These are phyloP conservation scores for Gaultheria prostrata DNA, from an alignment of 148 eudicot genomes.

Conservation along the genomic window DNA sequence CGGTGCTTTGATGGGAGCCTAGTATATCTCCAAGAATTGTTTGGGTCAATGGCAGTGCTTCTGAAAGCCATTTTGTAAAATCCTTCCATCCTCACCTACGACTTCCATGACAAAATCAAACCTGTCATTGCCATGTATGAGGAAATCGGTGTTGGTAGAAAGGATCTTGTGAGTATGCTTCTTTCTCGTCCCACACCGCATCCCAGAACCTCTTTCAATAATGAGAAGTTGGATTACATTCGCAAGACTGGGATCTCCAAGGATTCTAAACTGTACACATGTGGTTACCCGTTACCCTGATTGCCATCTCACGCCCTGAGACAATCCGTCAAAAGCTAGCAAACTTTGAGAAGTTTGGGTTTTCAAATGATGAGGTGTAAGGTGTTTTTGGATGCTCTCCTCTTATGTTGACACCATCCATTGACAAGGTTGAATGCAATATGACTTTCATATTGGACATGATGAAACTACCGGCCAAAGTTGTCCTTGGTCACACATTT, in stretches of 20 bases:
- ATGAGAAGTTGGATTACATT: slow-evolving; percentile 66
- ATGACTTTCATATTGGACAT: slow-evolving; percentile 63
- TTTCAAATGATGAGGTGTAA: slow-evolving; percentile 60
- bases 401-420: slow-evolving; percentile 48
- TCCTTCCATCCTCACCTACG: slow-evolving; percentile 70
- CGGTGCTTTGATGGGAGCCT: slow-evolving; percentile 41
- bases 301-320: slow-evolving; percentile 61
- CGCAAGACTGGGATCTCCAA: slow-evolving; percentile 47
- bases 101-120: slow-evolving; percentile 39
- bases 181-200: slow-evolving; percentile 56
- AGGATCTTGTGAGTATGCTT: slow-evolving; percentile 50
- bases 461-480: slow-evolving; percentile 50
- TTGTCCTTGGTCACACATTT: slow-evolving; percentile 41
- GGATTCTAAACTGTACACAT: slow-evolving; percentile 63
- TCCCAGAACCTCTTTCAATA: slow-evolving; percentile 40
- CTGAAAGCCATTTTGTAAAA: slow-evolving; percentile 59
- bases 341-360: slow-evolving; percentile 65
- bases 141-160: slow-evolving; percentile 42
- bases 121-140: slow-evolving; percentile 54
- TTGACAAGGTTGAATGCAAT: slow-evolving; percentile 69
- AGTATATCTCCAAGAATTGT: slow-evolving; percentile 34
- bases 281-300: slow-evolving; percentile 57
- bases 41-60: slow-evolving; percentile 52
- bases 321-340: slow-evolving; percentile 65
- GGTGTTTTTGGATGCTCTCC: slow-evolving; percentile 57